These are phyloP conservation scores for Hypomyces perniciosus DNA, from an alignment of 2,329 filamentous ascomycete species.

Conservation along the genomic window DNA sequence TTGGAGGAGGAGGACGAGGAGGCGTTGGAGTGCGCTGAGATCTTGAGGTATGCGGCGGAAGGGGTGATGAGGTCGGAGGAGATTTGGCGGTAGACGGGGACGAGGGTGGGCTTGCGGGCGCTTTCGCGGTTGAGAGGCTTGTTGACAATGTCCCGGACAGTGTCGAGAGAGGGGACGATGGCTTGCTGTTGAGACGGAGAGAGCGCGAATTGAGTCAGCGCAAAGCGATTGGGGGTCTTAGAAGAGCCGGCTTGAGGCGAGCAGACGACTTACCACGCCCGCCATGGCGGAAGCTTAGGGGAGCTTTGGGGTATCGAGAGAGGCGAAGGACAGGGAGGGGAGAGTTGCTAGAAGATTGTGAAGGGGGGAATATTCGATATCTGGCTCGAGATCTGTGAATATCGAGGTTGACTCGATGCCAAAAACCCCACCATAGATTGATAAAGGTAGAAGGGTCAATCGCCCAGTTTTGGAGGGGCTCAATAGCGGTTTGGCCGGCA, in stretches of 20 bases:
- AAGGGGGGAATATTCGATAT: too few relatives aligned
- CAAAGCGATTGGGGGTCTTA: background rate
- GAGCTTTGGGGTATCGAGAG: background rate
- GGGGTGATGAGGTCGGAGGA: constrained; percentile 91
- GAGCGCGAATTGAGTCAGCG: constrained; percentile 9
- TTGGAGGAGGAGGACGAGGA: constrained; percentile 47
- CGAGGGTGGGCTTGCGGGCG: constrained; percentile 55
- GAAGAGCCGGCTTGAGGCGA: background rate
- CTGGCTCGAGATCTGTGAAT: too few relatives aligned
- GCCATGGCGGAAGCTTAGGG: constrained; percentile 19
- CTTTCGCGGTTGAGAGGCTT: constrained; percentile 25
- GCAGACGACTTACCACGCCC: constrained; percentile 21
- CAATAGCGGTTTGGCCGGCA: constrained; percentile 2
- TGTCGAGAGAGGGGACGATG: constrained; percentile 41
- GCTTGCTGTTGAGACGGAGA: constrained; percentile 25
- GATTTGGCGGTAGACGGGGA: constrained; percentile 78
- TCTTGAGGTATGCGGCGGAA: constrained; percentile 89
- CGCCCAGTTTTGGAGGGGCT: background rate
- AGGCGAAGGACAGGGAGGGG: background rate
- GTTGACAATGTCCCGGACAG: constrained; percentile 38
- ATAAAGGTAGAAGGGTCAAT: background rate
- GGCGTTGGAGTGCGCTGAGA: constrained; percentile 60
- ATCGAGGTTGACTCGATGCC: background rate
- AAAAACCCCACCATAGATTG: background rate
- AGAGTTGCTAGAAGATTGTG: too few relatives aligned